These are phyloP conservation scores for Podila epicladia DNA, from an alignment of 192 early-diverging fungal genomes.

Conservation along the genomic window DNA sequence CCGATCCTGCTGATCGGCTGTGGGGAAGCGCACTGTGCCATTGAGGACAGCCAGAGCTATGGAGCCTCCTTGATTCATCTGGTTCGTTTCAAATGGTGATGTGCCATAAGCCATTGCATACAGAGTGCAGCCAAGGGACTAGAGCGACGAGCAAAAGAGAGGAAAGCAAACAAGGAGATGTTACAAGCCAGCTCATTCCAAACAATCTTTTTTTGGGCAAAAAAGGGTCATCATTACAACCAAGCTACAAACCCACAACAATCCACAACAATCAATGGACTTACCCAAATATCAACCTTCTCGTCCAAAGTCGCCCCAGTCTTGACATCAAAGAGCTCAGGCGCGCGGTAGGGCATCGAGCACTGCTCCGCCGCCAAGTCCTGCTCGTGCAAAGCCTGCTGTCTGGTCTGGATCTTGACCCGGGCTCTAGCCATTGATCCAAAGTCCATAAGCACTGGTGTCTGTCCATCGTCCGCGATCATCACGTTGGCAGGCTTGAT, in stretches of 20 bases:
- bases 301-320: constrained; percentile 66
- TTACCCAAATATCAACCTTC: constrained; percentile 81
- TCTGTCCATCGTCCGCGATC: constrained; percentile 69
- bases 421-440: constrained; percentile 72
- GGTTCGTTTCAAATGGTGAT: constrained; percentile 76
- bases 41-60: constrained; percentile 79
- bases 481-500: constrained; percentile 83
- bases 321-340: constrained; percentile 85
- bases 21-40: constrained; percentile 65
- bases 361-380: constrained; percentile 77
- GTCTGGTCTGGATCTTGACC: constrained; percentile 61
- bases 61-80: constrained; percentile 73
- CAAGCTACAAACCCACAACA: neutral
- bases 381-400: constrained; percentile 72
- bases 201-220: neutral
- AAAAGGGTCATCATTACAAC: neutral
- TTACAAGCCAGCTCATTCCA: neutral
- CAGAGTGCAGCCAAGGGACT: constrained; percentile 75
- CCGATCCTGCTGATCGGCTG: constrained; percentile 32
- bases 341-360: constrained; percentile 80
- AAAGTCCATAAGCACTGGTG: constrained; percentile 83
- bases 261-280: neutral
- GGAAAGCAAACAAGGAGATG: neutral
- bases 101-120: constrained; percentile 77
- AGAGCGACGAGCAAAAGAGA: neutral